Evolutionary conservation across 1,139 yeast species (phyloP), one percentile per base, ranked within the genome.

Genomic region (Debaryomyces coudertii): DNA sequence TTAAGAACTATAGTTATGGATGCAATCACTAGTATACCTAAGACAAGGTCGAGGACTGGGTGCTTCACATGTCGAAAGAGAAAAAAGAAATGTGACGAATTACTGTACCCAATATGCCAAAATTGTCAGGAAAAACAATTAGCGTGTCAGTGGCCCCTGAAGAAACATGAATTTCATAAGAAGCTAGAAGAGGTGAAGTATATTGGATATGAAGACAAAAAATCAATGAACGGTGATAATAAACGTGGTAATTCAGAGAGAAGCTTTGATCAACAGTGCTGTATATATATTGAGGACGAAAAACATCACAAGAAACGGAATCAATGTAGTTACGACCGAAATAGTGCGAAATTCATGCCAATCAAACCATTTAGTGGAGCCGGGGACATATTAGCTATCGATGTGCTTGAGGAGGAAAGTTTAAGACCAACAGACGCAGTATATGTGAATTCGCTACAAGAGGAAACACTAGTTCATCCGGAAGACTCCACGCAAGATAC

Each of bases 21-120:
- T 22, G 14, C 24, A 12, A n/a, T 15, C 5, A n/a, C n/a, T n/a
- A 35, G 38, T 9, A n/a, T 24, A 7, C 45, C 35, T 14, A 40
- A 22, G 42, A 54, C 58, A 5, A 53, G 76, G 49, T 69, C 74
- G 9, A 58, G 71, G 30, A 67, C 69, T 2, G 77, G 77, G n/a
- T 71, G 77, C 45, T 55, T 65, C 29, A 69, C 76, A 5, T 71
- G 77, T 50, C 65, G 76, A 27, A 59, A 57, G 48, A 63, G 73
- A n/a, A 67, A 65, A 55, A 71, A 67, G 58, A 71, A 70, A 52
- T 71, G 77, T 55, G 77, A 71, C 56, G 77, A 71, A 54, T 51
- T 53, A 20, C 64, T 62, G 60, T 71, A 63, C 47, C 76, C 76
- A 4, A 47, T 45, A 5, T 71, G 77, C 55, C 54, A 54, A 29